These are phyloP conservation scores for Plantago rigida DNA, from an alignment of 305 asterid species.

Conservation along the genomic window DNA sequence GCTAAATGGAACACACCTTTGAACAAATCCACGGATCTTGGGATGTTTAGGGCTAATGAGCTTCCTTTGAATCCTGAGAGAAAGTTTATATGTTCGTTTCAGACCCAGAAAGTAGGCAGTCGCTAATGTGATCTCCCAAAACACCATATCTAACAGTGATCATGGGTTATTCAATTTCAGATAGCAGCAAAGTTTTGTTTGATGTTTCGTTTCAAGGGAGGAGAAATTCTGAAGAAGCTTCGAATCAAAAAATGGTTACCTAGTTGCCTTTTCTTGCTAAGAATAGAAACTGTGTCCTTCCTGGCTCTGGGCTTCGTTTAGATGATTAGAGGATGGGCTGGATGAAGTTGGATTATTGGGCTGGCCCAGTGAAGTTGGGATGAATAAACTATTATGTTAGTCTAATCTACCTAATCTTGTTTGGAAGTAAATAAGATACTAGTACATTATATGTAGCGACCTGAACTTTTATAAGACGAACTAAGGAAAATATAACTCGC, in stretches of 20 bases:
- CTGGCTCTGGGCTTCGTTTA: background rate
- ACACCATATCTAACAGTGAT: conserved; percentile 37
- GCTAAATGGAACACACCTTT: conserved; percentile 29
- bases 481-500: too few species aligned
- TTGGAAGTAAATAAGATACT: too few species aligned
- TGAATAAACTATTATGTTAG: too few species aligned
- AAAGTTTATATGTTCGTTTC: conserved; percentile 53
- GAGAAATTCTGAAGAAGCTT: background rate
- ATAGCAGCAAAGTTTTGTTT: background rate
- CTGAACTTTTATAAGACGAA: too few species aligned
- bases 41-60: conserved; percentile 43
- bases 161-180: background rate
- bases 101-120: conserved; percentile 74
- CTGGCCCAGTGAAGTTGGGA: too few species aligned
- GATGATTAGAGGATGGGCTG: too few species aligned
- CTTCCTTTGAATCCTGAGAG: conserved; percentile 56
- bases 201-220: background rate
- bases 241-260: background rate
- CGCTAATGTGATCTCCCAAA: conserved; percentile 69
- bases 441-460: too few species aligned
- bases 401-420: too few species aligned
- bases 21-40: conserved; percentile 46
- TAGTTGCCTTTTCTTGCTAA: too few species aligned
- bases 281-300: too few species aligned
- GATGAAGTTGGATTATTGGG: too few species aligned